Conservation (phyloP, 176 grass and related monocot genomes). For the Lolium multiflorum region DNA sequence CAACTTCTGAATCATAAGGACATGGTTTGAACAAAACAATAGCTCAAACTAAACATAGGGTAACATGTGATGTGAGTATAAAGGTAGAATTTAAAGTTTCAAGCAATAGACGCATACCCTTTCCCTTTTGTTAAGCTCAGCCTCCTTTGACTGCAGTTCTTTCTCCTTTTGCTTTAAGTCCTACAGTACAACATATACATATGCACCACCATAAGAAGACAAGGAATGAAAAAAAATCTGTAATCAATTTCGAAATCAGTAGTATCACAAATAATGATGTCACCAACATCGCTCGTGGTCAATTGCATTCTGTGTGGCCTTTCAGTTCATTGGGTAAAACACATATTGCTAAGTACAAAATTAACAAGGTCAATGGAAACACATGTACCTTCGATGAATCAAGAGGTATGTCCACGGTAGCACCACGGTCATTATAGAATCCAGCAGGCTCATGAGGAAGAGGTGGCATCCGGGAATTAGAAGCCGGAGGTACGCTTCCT, state of each 20-base stretch:
- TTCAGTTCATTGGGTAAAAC: neutral
- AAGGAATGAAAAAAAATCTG: slow-evolving; percentile 35
- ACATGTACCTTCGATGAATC: slow-evolving; percentile 61
- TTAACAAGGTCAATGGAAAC: slow-evolving; percentile 19
- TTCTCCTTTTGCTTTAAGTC: slow-evolving; percentile 79
- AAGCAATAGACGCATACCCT: slow-evolving; percentile 53
- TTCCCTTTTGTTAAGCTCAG: slow-evolving; percentile 93
- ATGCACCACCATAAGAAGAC: slow-evolving; percentile 4
- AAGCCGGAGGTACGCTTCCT: slow-evolving; percentile 72
- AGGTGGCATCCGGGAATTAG: slow-evolving; percentile 84
- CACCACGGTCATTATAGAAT: slow-evolving; percentile 81
- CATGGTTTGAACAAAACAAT: slow-evolving; percentile 1
- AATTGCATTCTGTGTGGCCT: neutral
- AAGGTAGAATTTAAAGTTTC: slow-evolving; percentile 13
- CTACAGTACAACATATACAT: slow-evolving; percentile 44
- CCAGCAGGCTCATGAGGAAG: slow-evolving; percentile 91
- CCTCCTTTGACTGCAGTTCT: slow-evolving; percentile 85
- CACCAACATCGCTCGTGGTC: neutral
- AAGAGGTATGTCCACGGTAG: slow-evolving; percentile 88
- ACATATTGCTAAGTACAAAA: slow-evolving; percentile 24
- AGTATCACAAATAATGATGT: slow-evolving; percentile 21
- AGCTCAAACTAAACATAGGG: neutral
- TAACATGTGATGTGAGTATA: neutral
- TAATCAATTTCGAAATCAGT: slow-evolving; percentile 4
- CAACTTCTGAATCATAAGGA: neutral